These are phyloP conservation scores for Naegleria fowleri DNA, from an alignment of 208 protist genomes.

Conservation along the genomic window DNA sequence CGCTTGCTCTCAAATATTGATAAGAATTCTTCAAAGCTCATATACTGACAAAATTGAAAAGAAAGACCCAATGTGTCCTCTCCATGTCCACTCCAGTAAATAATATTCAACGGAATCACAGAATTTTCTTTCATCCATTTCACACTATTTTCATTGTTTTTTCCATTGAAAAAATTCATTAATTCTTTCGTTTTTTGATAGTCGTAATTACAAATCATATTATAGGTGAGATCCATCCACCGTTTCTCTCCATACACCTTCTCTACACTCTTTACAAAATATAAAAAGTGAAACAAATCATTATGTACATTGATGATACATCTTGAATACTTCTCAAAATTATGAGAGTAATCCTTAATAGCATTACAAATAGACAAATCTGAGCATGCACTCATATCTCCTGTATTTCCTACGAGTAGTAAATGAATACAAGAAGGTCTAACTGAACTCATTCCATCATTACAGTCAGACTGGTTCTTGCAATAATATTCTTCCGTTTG, in stretches of 20 bases:
- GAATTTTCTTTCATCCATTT: background rate
- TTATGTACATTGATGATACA: background rate
- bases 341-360: background rate
- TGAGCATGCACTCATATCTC: background rate
- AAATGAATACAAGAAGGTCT: background rate
- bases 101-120: background rate
- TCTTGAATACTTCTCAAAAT: background rate
- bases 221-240: background rate
- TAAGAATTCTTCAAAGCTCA: background rate
- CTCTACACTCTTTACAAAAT: background rate
- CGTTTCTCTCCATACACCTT: background rate
- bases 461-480: too few species aligned
- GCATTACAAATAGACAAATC: background rate
- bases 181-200: background rate
- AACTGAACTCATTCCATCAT: too few species aligned
- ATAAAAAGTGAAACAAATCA: background rate
- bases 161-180: background rate
- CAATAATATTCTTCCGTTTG: too few species aligned
- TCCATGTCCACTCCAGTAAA: background rate
- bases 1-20: background rate
- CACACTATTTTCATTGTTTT: background rate
- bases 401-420: background rate
- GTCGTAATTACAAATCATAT: conserved; percentile 6
- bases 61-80: background rate
- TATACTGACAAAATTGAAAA: background rate